Evolutionary conservation across 768 basidiomycete species (phyloP).

Genomic region (Udeniomyces megalosporus): DNA sequence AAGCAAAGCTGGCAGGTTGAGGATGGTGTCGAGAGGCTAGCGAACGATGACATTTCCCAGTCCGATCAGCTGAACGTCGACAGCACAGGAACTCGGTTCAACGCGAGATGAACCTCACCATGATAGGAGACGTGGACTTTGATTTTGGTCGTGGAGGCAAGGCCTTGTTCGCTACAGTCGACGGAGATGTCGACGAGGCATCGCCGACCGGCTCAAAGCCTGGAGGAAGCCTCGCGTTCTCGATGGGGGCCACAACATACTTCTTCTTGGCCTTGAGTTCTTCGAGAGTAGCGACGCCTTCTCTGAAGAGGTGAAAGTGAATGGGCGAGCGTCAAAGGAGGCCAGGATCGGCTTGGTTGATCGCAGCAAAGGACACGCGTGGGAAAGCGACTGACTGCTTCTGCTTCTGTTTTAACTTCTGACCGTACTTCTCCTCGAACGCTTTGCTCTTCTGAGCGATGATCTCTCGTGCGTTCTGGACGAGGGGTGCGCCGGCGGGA

Average conservation of each 20-base stretch:
- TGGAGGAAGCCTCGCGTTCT: no score
- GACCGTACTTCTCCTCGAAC: conserved; percentile 38
- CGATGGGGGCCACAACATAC: conserved; percentile 7
- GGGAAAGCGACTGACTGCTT: conserved; percentile 40
- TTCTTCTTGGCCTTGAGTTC: conserved; percentile 30
- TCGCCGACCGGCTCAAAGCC: no score
- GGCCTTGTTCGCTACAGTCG: neutral
- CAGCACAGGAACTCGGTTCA: neutral
- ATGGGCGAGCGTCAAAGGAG: neutral
- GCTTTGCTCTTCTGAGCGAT: conserved; percentile 8
- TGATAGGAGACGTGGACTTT: conserved; percentile 20
- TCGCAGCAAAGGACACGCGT: neutral
- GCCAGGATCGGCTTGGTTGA: neutral
- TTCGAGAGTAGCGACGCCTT: conserved; percentile 32
- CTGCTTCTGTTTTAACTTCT: conserved; percentile 49
- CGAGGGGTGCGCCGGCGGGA: neutral
- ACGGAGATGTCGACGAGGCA: conserved; percentile 8
- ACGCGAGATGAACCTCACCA: conserved; percentile 22
- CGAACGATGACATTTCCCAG: neutral
- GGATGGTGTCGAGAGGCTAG: conserved; percentile 63
- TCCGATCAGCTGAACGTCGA: neutral
- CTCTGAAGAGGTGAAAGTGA: conserved; percentile 23
- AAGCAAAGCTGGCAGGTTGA: conserved; percentile 54
- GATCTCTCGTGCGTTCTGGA: neutral
- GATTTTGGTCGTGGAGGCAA: neutral